Evolutionary conservation across 2,329 filamentous ascomycete genomes (phyloP), one percentile per base, ranked within the genome.

Genomic region (Cadophora luteo-olivacea): DNA sequence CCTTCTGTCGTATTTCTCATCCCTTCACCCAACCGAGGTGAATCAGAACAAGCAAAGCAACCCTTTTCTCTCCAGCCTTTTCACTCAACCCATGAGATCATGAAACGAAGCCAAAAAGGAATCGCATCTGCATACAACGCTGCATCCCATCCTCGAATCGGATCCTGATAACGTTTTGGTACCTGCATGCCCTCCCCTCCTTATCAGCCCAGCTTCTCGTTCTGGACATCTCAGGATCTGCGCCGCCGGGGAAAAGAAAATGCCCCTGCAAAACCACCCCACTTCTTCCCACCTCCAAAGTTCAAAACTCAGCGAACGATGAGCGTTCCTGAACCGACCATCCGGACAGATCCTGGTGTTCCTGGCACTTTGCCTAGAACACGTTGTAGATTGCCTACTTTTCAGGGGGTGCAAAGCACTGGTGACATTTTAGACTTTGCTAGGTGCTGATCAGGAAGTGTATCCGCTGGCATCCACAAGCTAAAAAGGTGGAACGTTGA

Each of bases 101-200:
- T 66, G 67, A 69, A 66, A 69, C 67, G 24, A 36, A 57, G 52
- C 64, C 38, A 33, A 61, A 49, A 64, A 66, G 58, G 52, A 25
- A 29, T 16, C 25, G 38, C 45, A 25, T 45, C 16, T 38, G 29
- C 54, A 57, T 5, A 19, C 41, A 45, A 11, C 12, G 41, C 41
- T 45, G 16, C 41, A 45, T 1, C 3, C 3, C 11, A 48, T 29
- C 49, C 7, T 61, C 66, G 61, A 68, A 68, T 68, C 66, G 61
- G 66, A 68, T 61, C n/a, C 8, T 5, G 54, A 38, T 33, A 61
- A 48, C 7, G 32, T 41, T 38, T 65, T 55, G 41, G 66, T 64
- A 55, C 66, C 61, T 68, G 66, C 66, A 68, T 68, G 5, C 32
- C 19, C 32, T 41, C n/a, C 36, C 41, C 41, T 45, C 41, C 41